phyloP scores from a whole-genome alignment of 805 yeast species.

The Teunomyces tritomae region DNA sequence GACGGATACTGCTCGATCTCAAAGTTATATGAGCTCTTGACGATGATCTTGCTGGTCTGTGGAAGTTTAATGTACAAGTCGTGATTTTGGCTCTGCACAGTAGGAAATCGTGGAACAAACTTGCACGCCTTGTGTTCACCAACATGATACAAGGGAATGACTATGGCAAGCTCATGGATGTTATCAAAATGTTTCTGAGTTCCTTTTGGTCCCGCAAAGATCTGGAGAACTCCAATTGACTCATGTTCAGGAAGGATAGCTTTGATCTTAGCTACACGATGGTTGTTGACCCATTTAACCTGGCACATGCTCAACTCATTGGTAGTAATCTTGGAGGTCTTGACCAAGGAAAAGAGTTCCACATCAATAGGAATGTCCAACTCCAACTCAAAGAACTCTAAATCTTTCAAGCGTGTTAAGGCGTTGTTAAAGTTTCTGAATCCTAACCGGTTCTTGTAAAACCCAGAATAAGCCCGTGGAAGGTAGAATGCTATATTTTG shows the following conservation, averaged over 20 bases:
- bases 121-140: constrained; percentile 63
- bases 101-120: constrained; percentile 71
- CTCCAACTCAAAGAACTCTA: constrained; percentile 78
- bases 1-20: constrained; percentile 61
- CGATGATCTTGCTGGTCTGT: constrained; percentile 61
- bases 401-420: constrained; percentile 65
- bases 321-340: constrained; percentile 49
- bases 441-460: constrained; percentile 55
- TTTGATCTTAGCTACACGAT: constrained; percentile 72
- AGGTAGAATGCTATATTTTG: constrained; percentile 72
- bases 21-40: constrained; percentile 62
- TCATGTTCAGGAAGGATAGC: constrained; percentile 74
- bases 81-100: constrained; percentile 62
- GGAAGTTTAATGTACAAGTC: constrained; percentile 87
- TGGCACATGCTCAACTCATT: constrained; percentile 70
- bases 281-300: constrained; percentile 60
- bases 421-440: constrained; percentile 73
- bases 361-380: constrained; percentile 66
- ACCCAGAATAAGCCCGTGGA: constrained; percentile 86
- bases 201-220: constrained; percentile 70
- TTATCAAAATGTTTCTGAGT: constrained; percentile 54
- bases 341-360: constrained; percentile 60
- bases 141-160: constrained; percentile 70
- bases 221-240: constrained; percentile 66
- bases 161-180: constrained; percentile 66